Conservation (phyloP, 345 rosid genomes). For the Gossypium sturtianum region DNA sequence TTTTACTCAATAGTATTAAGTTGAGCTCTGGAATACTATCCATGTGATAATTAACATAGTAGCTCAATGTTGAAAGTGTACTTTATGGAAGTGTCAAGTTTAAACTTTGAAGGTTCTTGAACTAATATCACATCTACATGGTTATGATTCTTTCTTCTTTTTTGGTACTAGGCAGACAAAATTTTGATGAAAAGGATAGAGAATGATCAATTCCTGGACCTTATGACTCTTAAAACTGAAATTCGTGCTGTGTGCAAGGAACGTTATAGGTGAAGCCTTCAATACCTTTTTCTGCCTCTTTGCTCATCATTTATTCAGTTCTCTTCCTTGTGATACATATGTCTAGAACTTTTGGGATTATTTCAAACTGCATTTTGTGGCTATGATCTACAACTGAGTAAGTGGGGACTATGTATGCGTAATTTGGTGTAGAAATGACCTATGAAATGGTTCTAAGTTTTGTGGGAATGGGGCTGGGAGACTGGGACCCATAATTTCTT, state of each 20-base stretch:
- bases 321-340: background rate
- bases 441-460: background rate
- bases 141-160: slow-evolving; percentile 5
- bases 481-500: background rate
- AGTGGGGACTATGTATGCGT: background rate
- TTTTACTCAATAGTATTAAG: background rate
- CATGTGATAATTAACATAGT: background rate
- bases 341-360: background rate
- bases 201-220: slow-evolving; percentile 89
- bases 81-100: background rate
- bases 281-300: slow-evolving; percentile 10
- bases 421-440: background rate
- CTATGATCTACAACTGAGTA: background rate
- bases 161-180: slow-evolving; percentile 63
- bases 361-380: slow-evolving; percentile 4
- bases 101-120: background rate
- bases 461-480: background rate
- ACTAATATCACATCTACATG: background rate
- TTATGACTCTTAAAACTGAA: slow-evolving; percentile 77
- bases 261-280: slow-evolving; percentile 69
- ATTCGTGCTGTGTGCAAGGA: slow-evolving; percentile 80
- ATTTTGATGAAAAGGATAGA: slow-evolving; percentile 86
- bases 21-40: background rate
- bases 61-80: background rate
- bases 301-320: slow-evolving; percentile 13